Base-by-base conservation (phyloP, 805 yeast species). In the Jamesozyma rosinii region DNA sequence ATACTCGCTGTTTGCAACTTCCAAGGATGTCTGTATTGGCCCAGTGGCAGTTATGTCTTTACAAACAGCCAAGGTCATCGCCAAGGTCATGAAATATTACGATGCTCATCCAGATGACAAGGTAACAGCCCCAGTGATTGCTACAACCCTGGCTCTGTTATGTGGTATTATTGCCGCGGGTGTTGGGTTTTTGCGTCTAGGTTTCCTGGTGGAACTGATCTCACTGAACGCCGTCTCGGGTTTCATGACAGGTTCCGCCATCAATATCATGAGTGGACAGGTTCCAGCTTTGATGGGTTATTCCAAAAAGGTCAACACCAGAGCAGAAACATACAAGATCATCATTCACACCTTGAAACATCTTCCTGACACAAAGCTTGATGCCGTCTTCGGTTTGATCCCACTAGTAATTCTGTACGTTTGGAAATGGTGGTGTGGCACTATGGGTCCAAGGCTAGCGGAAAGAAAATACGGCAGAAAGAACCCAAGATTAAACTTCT, bases 11-110 rank as follows among this genome's bases (percentile, higher is more conserved):
- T 89, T 89, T 65, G 97, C 97, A 13, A 89, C 97, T 13, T 83
- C 95, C 20, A 89, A 89, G 64, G 97, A 89, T 70, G 95, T 89
- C 32, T 83, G 94, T 47, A 88, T 89, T 54, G 97, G 97, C 22
- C 97, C 97, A 10, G 97, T 89, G 31, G 97, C 97, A 11, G 97
- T 89, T 44, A 88, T 89, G 95, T 83, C 95, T 14, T 63, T 78
- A 50, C 89, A 87, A 61, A 87, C 85, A 30, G 80, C 89, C 40
- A 84, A 81, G 60, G 87, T 85, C 44, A 72, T 89, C 43, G 72
- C 77, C 22, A 68, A 70, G 40, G 92, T 88, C 10, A 75, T 76
- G 48, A 67, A 52, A 11, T 73, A 69, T 46, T 69, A 72, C 49
- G 71, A 77, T 0, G 61, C 44, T 40, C 59, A 63, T 30, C 46